Percentiles rank a stretch among this genome's conserved stretches.
Conservation (phyloP, 805 yeast species). For the Lipomyces chichibuensis region DNA sequence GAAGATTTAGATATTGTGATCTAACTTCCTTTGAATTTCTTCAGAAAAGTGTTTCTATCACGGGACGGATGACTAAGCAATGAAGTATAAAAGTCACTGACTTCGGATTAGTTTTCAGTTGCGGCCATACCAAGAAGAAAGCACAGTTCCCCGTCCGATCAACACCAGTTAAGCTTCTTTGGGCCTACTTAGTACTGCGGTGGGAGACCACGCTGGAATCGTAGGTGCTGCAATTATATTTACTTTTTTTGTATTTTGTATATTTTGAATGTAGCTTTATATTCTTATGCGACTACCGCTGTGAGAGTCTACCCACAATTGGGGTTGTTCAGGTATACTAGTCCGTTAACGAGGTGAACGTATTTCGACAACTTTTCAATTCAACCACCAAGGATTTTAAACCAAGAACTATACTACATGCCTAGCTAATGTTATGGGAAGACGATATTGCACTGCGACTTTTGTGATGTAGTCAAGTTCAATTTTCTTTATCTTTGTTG, state of each 20-base stretch:
- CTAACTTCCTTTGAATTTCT: too few relatives aligned
- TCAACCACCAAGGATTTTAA: background rate
- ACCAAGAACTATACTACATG: slow-evolving; percentile 19
- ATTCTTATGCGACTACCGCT: background rate
- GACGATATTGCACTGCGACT: slow-evolving; percentile 3
- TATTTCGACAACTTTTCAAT: background rate
- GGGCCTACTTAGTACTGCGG: slow-evolving; percentile 3
- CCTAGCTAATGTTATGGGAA: background rate
- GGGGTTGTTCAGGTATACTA: too few relatives aligned
- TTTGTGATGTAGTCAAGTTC: slow-evolving; percentile 8
- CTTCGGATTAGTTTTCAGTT: background rate
- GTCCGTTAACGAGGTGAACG: background rate
- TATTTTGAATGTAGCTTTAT: background rate
- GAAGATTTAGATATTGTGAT: too few relatives aligned
- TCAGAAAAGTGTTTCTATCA: too few relatives aligned
- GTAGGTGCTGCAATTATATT: background rate
- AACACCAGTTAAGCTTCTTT: slow-evolving; percentile 2
- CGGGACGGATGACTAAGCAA: background rate
- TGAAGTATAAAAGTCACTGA: background rate
- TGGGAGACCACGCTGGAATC: slow-evolving; percentile 3
- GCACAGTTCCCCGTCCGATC: slow-evolving; percentile 1
- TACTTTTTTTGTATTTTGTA: background rate
- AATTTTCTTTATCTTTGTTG: background rate
- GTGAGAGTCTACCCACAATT: background rate
- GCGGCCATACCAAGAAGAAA: slow-evolving; percentile 2